Conservation (phyloP, 2,329 filamentous ascomycete species). For the Ophiostoma sp. region DNA sequence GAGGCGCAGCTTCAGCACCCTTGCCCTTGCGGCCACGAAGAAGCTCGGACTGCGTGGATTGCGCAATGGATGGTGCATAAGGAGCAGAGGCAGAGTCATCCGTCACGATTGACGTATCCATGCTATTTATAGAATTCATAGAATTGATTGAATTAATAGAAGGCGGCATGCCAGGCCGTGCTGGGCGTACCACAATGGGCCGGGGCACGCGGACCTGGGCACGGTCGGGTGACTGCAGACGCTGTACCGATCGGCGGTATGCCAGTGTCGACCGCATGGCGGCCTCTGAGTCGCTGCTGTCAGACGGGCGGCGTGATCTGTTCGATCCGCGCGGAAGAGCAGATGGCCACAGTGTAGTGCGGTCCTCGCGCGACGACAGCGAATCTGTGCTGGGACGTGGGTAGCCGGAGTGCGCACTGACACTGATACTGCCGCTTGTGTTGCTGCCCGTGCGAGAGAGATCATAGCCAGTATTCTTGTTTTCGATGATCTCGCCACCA, state of each 20-base stretch:
- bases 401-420: neutral
- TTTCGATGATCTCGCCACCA: constrained; percentile 58
- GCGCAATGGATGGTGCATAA: constrained; percentile 23
- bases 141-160: constrained; percentile 41
- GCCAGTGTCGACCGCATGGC: constrained; percentile 49
- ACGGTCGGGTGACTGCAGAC: constrained; percentile 43
- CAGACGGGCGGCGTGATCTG: constrained; percentile 41
- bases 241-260: constrained; percentile 51
- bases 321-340: constrained; percentile 40
- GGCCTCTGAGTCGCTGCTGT: constrained; percentile 53
- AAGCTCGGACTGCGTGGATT: constrained; percentile 38
- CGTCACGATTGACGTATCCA: constrained; percentile 53
- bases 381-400: constrained; percentile 40
- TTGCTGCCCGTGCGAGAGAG: neutral
- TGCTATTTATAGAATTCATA: constrained; percentile 49
- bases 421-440: neutral
- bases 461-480: constrained; percentile 43
- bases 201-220: constrained; percentile 46
- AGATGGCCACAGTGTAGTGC: constrained; percentile 51
- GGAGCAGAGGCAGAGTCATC: constrained; percentile 45
- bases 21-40: constrained; percentile 31
- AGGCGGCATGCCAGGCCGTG: constrained; percentile 38
- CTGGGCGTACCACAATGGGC: constrained; percentile 45
- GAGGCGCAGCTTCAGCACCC: neutral
- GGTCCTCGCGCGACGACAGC: constrained; percentile 41